Base-by-base conservation (phyloP, 2,329 filamentous ascomycete species). In the Cryphonectria parasitica region DNA sequence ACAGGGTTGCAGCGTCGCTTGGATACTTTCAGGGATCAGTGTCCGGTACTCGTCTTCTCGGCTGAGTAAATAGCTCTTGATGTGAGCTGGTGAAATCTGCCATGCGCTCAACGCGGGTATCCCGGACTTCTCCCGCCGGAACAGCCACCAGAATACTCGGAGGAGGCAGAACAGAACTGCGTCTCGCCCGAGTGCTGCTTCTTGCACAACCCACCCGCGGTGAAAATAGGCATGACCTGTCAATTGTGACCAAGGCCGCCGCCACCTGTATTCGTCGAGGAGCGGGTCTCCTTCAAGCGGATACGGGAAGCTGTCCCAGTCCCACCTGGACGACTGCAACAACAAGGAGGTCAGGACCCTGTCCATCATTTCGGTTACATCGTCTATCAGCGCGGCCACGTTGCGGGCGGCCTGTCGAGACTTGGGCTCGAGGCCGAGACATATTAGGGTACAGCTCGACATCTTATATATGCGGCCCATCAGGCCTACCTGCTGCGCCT, bases 121-220 rank as follows among this genome's bases (percentile, higher is more conserved):
- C 8, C 34, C 22, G 1, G 10, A 19, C 2, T 7, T 8, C 0
- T 6, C 34, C 19, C 54, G 62, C 11, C 2, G 0, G 0, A 17
- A 0, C 2, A 52, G n/a, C 36, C 39, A 69, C 25, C 3, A 11
- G 7, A 19, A 1, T 0, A 17, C 19, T 19, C 63, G 34, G 1
- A 66, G 15, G 6, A 69, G 1, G 49, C 56, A 66, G 54, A 69
- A 52, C 41, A 66, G 13, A 19, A 61, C 7, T 15, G n/a, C 36
- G 13, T 66, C 56, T 11, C 39, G 54, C 7, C 63, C 54, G 31
- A 69, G 49, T 31, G 63, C 68, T 52, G 64, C 68, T 49, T 69
- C 63, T 22, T 69, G 68, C 41, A 69, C 68, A 31, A 69, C 68
- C 68, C 63, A 69, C 15, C 68, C 63, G 31, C 68, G 68, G 0